A percentile compares a stretch with the other conserved stretches of the same genome.
Evolutionary conservation across 139 green algal species (phyloP).

Genomic region (Ettlia oleoabundans): DNA sequence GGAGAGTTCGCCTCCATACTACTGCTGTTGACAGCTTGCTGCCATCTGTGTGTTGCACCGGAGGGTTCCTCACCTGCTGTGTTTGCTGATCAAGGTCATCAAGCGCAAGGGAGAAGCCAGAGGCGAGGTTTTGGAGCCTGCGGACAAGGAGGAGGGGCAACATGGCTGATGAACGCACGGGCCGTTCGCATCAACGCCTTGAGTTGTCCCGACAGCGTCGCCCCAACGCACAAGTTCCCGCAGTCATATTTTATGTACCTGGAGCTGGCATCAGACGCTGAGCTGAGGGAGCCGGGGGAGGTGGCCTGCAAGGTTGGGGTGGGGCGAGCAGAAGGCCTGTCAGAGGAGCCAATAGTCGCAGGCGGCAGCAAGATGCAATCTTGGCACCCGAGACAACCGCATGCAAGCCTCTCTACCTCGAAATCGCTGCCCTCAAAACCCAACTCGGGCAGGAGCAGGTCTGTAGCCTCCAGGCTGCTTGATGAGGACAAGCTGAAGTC

Average conservation of each 20-base stretch:
- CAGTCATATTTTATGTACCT: not conserved
- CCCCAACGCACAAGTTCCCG: not conserved
- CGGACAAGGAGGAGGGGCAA: not conserved
- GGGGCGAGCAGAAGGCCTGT: not conserved
- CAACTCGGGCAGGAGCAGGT: conserved; percentile 22
- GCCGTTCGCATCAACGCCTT: not conserved
- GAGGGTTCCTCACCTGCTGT: no score
- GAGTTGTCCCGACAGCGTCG: not conserved
- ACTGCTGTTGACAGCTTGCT: no score
- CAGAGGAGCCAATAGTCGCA: no score
- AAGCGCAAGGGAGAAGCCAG: not conserved
- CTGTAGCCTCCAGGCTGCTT: conserved; percentile 12
- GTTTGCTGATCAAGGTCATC: conserved; percentile 7
- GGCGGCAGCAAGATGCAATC: not conserved
- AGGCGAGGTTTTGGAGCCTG: not conserved
- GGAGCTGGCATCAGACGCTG: conserved; percentile 4
- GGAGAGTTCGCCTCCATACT: no score
- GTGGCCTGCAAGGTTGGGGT: not conserved
- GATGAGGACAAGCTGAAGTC: not conserved
- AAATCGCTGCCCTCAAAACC: conserved; percentile 2
- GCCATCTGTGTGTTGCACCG: no score
- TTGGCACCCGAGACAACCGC: not conserved
- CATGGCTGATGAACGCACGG: not conserved
- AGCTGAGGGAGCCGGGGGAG: conserved; percentile 7
- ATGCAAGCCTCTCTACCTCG: conserved; percentile 2